Base-by-base conservation (phyloP, 495 filamentous ascomycete genomes). In the Podospora tetraspora region DNA sequence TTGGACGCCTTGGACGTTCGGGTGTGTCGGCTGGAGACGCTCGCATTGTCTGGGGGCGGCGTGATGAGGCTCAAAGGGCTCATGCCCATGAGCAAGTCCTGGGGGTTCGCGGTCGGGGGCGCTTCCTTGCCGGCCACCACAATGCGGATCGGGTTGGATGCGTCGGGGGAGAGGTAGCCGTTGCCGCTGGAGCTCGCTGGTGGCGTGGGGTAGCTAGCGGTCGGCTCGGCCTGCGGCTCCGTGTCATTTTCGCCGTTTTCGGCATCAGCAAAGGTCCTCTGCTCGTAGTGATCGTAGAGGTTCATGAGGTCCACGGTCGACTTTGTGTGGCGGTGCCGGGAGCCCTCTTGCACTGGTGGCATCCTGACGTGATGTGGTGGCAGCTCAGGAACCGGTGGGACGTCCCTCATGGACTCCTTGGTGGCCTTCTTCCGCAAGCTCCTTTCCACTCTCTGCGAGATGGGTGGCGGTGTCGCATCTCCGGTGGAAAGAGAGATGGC, bases 241-340 rank as follows among this genome's bases (percentile, higher is more conserved):
- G n/a, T 16, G 24, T 4, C 22, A 34, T 68, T 68, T 0, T 62
- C 68, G 11, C 66, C 34, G 2, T 76, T 78, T 66, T 75, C 74
- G 11, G 73, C 73, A 34, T 80, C 69, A 3, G 78, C 75, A 59
- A 84, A 81, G 3, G 82, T 77, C 69, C 79, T 78, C 68, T 83
- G 79, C 64, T 87, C 83, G 68, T 87, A 86, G 70, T 84, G 80
- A 62, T 85, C 77, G 68, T 87, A 85, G 9, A 85, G 76, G 32
- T 81, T 76, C 56, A 79, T 71, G 11, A 83, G 68, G 7, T 78
- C 74, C 7, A 69, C 66, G 25, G 72, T 71, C 61, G 79, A 73
- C 21, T 70, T 78, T 34, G 73, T 73, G 12, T 66, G 66, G 19
- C 68, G 68, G 27, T 74, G 66, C 21, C 62, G 59, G 34, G 21